phyloP scores from a whole-genome alignment of 352 stramenopile genomes.

The Phytophthora boehmeriae region DNA sequence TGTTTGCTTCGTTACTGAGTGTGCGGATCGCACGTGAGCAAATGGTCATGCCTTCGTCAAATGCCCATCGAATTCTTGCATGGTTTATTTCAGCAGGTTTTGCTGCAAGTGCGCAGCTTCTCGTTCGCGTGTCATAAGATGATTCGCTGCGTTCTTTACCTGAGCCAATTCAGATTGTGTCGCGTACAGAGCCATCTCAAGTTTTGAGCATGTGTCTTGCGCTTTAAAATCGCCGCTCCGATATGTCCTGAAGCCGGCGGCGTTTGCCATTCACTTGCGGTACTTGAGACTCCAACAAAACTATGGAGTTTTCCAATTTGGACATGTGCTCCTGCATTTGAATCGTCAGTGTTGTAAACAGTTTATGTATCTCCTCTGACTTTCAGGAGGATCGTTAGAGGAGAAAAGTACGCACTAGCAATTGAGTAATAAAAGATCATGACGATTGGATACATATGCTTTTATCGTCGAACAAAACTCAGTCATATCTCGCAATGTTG shows the following conservation, averaged over 20 bases:
- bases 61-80: conserved; percentile 45
- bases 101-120: conserved; percentile 48
- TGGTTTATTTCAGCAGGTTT: conserved; percentile 62
- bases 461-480: no score
- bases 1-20: conserved; percentile 51
- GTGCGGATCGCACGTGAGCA: conserved; percentile 57
- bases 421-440: no score
- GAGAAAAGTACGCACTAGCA: no score
- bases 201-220: conserved; percentile 57
- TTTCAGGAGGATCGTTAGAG: no score
- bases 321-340: conserved; percentile 38
- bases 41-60: conserved; percentile 65
- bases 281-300: conserved; percentile 39
- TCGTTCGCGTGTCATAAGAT: conserved; percentile 52
- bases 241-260: conserved; percentile 42
- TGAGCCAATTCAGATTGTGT: conserved; percentile 47
- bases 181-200: conserved; percentile 53
- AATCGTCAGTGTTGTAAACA: conserved; percentile 23
- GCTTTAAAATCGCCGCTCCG: conserved; percentile 43
- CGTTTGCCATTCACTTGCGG: conserved; percentile 45
- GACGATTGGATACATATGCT: no score
- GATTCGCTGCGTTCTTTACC: conserved; percentile 47
- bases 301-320: conserved; percentile 40
- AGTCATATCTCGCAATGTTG: no score
- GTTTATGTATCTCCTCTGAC: conserved; percentile 42